A percentile compares a stretch with the other conserved stretches of the same genome.
Conservation (phyloP, 2,329 filamentous ascomycete species). For the Pestalotiopsis sp. region DNA sequence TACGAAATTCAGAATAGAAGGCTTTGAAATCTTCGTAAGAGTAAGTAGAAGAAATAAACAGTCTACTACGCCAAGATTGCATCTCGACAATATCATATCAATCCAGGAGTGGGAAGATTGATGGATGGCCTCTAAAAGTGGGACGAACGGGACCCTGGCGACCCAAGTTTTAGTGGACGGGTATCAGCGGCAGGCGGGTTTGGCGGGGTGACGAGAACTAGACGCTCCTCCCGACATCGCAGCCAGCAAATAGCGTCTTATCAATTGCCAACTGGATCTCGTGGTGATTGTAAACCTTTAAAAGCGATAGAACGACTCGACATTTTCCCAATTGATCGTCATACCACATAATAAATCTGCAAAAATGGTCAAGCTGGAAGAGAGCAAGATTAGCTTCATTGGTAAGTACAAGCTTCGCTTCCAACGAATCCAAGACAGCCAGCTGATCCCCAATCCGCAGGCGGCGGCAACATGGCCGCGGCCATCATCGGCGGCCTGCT, state of each 20-base stretch:
- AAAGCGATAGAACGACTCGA: background rate
- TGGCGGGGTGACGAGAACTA: background rate
- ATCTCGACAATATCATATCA: too few relatives aligned
- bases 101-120: too few relatives aligned
- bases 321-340: too few relatives aligned
- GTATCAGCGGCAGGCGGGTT: slow-evolving; percentile 2
- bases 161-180: background rate
- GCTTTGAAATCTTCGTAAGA: too few relatives aligned
- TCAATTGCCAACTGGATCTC: background rate
- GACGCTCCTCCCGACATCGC: background rate
- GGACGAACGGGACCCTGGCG: background rate
- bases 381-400: slow-evolving; percentile 33
- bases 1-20: too few relatives aligned
- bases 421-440: background rate
- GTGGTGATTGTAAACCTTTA: background rate
- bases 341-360: background rate
- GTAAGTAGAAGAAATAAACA: too few relatives aligned
- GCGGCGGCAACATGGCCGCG: slow-evolving; percentile 55
- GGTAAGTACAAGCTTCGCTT: slow-evolving; percentile 15
- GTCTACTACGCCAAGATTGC: too few relatives aligned
- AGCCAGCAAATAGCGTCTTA: background rate
- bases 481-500: slow-evolving; percentile 55
- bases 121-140: background rate
- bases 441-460: slow-evolving; percentile 32
- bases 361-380: slow-evolving; percentile 29